Base-by-base conservation (phyloP, 305 asterid species). In the Withania somnifera region DNA sequence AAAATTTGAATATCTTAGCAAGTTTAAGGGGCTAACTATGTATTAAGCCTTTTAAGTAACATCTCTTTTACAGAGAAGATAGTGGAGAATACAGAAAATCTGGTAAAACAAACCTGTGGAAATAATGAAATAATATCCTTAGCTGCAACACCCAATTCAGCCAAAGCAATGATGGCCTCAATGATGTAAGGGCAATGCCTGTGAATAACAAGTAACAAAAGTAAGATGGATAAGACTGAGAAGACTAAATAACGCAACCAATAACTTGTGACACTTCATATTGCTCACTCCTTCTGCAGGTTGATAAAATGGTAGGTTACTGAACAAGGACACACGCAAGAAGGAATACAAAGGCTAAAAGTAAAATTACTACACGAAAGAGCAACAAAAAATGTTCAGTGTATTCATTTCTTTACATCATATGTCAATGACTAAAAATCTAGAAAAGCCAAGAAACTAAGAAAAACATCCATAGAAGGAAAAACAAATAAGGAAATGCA, bases 151-250 rank as follows among this genome's bases (percentile, higher is more conserved):
- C 99, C 97, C 89, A 94, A 82, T 85, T 96, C 99, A 57, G 99
- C 98, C 91, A 96, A 91, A 54, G 97, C 95, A 82, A 89, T 88
- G 84, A 94, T 89, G 66, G 97, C 99, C 89, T 96, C 99, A 47
- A 96, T 89, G 83, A 91, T 88, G 85, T 85, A 94, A 28, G 98
- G 97, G 85, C 93, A 94, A 82, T 86, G 94, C 92, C 99, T 96
- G 92, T 83, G 82, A 79, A 83, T 80, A 82, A 53, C 68, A 79
- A 47, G 42, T 22, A 81, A 40, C 26, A 9, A 19, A 11, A 78
- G 28, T 50, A 52, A 19, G 60, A 75, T 75, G 61, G 45, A 51
- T 75, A 50, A 75, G 61, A 75, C 45, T 75, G 80, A 28, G 61
- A 51, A 26, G 45, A 26, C 40, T 9, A 17, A 28, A 61, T 50